Conservation (phyloP, 2,329 filamentous ascomycete genomes). For the Stachybotrys elegans region DNA sequence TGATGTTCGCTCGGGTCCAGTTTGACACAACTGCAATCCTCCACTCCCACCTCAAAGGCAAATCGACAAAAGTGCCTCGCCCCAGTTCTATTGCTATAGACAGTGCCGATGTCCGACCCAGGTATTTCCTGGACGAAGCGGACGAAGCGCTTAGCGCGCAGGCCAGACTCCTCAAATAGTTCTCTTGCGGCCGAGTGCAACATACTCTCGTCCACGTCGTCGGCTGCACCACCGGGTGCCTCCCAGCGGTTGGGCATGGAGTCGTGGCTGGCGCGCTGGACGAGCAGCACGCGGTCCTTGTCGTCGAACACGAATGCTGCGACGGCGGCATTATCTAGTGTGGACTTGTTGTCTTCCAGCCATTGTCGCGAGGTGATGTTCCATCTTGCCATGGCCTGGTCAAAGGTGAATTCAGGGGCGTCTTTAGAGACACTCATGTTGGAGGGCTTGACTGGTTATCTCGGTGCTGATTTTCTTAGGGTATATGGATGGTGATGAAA, state of each 20-base stretch:
- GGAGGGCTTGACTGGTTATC: no score
- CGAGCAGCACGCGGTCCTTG: slow-evolving; percentile 24
- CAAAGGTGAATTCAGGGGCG: slow-evolving; percentile 5
- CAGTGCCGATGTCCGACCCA: not conserved
- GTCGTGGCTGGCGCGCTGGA: slow-evolving; percentile 34
- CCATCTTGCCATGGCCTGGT: slow-evolving; percentile 5
- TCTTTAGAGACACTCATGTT: no score
- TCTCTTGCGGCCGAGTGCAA: slow-evolving; percentile 33
- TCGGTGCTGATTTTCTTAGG: no score
- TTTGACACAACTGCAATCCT: slow-evolving; percentile 3
- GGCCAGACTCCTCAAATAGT: slow-evolving; percentile 36
- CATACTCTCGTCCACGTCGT: slow-evolving; percentile 29
- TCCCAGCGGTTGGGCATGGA: slow-evolving; percentile 36
- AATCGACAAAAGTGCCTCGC: slow-evolving; percentile 2
- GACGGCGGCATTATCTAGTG: slow-evolving; percentile 15
- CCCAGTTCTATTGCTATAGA: not conserved
- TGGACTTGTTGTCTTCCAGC: not conserved
- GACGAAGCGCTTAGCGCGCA: slow-evolving; percentile 12
- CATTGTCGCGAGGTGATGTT: slow-evolving; percentile 4
- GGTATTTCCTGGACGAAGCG: slow-evolving; percentile 2
- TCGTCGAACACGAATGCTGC: slow-evolving; percentile 21
- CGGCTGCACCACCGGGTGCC: slow-evolving; percentile 35
- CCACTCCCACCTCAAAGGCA: slow-evolving; percentile 8
- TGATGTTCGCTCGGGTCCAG: slow-evolving; percentile 9
- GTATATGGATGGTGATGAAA: no score